Conservation (phyloP, 805 yeast genomes). For the Wickerhamomyces pijperi region DNA sequence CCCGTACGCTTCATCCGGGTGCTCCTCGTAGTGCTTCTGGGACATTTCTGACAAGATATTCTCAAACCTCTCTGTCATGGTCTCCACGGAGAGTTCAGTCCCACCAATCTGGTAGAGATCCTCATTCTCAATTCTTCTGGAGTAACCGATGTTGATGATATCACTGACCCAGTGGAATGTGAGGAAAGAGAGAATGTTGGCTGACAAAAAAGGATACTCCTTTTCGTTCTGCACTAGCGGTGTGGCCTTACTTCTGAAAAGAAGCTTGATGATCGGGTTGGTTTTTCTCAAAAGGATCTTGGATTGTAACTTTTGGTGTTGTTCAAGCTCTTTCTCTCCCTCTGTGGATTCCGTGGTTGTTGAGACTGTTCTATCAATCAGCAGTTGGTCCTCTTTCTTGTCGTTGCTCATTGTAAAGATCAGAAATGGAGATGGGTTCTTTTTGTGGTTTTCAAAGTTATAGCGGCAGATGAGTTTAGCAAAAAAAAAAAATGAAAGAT, state of each 20-base stretch:
- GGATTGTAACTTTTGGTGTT: slow-evolving; percentile 3
- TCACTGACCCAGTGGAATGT: slow-evolving; percentile 15
- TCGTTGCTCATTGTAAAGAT: too few relatives aligned
- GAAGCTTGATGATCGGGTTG: slow-evolving; percentile 6
- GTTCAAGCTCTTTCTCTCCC: too few relatives aligned
- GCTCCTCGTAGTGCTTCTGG: slow-evolving; percentile 13
- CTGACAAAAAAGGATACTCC: slow-evolving; percentile 12
- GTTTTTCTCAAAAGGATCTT: slow-evolving; percentile 11
- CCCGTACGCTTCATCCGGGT: slow-evolving; percentile 13
- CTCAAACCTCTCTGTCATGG: slow-evolving; percentile 26
- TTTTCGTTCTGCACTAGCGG: slow-evolving; percentile 11
- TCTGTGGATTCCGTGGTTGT: too few relatives aligned
- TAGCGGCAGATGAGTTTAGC: too few relatives aligned
- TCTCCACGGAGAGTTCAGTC: slow-evolving; percentile 20
- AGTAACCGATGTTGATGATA: slow-evolving; percentile 36
- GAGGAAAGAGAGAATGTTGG: slow-evolving; percentile 9
- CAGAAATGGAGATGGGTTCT: too few relatives aligned
- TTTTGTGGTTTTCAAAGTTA: too few relatives aligned
- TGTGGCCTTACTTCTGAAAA: slow-evolving; percentile 10
- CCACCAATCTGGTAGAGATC: slow-evolving; percentile 39
- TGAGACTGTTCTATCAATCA: too few relatives aligned
- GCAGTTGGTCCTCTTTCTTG: too few relatives aligned
- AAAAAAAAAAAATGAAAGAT: too few relatives aligned
- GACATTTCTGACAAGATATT: slow-evolving; percentile 19
- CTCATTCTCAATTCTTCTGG: slow-evolving; percentile 45